These are phyloP conservation scores for Elsinoe australis DNA, from an alignment of 2,329 filamentous ascomycete genomes.

Conservation along the genomic window DNA sequence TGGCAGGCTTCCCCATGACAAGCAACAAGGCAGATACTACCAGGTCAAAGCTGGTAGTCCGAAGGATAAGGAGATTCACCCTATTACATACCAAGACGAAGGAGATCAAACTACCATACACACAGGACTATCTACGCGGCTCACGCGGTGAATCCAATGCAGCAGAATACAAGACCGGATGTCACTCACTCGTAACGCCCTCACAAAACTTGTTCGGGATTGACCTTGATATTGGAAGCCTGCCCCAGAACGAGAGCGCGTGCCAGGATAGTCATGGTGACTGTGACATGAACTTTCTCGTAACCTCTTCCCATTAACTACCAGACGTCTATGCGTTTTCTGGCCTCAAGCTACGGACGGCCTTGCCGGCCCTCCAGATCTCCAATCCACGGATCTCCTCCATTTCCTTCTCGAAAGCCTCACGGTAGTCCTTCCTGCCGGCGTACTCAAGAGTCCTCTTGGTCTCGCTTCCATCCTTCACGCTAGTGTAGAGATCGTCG, in stretches of 20 bases:
- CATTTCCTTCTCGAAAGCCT: conserved; percentile 97
- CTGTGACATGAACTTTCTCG: too few species aligned
- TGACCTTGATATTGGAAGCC: too few species aligned
- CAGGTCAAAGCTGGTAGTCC: too few species aligned
- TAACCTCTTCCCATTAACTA: neutral
- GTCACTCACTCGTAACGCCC: neutral
- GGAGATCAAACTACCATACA: too few species aligned
- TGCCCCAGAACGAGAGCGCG: too few species aligned
- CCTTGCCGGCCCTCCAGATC: conserved; percentile 99
- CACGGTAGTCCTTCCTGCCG: conserved; percentile 86
- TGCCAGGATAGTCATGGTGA: too few species aligned
- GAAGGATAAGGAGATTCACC: too few species aligned
- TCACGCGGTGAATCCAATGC: neutral
- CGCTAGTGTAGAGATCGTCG: conserved; percentile 91
- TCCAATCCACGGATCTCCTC: conserved; percentile 95
- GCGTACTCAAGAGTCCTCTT: conserved; percentile 96
- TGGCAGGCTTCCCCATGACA: too few species aligned
- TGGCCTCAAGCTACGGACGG: conserved; percentile 57
- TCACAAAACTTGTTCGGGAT: neutral
- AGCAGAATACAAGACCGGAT: neutral
- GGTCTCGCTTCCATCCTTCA: conserved; percentile 87
- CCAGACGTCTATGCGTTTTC: conserved; percentile 29
- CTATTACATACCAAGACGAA: too few species aligned
- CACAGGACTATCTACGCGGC: neutral
- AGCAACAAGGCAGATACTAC: too few species aligned